Percentiles rank a stretch among this genome's conserved stretches.
phyloP scores from a whole-genome alignment of 805 yeast genomes.

The Kuraishia borneana region DNA sequence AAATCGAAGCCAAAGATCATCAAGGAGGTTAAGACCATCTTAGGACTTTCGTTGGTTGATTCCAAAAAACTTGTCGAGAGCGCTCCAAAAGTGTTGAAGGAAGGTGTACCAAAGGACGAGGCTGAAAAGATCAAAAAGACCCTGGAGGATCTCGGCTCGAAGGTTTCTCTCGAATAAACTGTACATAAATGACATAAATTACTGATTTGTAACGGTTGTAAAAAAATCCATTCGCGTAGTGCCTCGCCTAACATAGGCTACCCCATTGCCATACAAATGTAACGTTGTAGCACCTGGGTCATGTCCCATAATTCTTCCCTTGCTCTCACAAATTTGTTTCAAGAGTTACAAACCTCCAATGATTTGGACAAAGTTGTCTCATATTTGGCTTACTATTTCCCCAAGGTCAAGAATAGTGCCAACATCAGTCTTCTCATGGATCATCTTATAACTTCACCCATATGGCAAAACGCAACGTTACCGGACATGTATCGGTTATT shows the following conservation, averaged over 20 bases:
- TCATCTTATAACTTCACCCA: slow-evolving; percentile 31
- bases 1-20: slow-evolving; percentile 95
- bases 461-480: slow-evolving; percentile 18
- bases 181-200: too few relatives aligned
- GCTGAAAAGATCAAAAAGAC: slow-evolving; percentile 93
- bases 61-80: slow-evolving; percentile 96
- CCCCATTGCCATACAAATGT: too few relatives aligned
- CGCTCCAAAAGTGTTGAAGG: slow-evolving; percentile 95
- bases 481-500: slow-evolving; percentile 25
- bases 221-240: too few relatives aligned
- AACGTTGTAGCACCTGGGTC: too few relatives aligned
- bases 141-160: slow-evolving; percentile 92
- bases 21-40: slow-evolving; percentile 87
- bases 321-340: too few relatives aligned
- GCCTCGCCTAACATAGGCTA: too few relatives aligned
- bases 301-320: too few relatives aligned
- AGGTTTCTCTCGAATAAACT: slow-evolving; percentile 70
- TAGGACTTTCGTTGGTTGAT: slow-evolving; percentile 90
- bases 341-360: too few relatives aligned
- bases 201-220: too few relatives aligned
- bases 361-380: slow-evolving; percentile 27
- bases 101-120: slow-evolving; percentile 90
- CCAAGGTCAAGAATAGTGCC: slow-evolving; percentile 33
- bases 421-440: slow-evolving; percentile 33
- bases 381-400: slow-evolving; percentile 38